Conservation (phyloP, 441 rosid species). For the Arabidopsis hybrid region DNA sequence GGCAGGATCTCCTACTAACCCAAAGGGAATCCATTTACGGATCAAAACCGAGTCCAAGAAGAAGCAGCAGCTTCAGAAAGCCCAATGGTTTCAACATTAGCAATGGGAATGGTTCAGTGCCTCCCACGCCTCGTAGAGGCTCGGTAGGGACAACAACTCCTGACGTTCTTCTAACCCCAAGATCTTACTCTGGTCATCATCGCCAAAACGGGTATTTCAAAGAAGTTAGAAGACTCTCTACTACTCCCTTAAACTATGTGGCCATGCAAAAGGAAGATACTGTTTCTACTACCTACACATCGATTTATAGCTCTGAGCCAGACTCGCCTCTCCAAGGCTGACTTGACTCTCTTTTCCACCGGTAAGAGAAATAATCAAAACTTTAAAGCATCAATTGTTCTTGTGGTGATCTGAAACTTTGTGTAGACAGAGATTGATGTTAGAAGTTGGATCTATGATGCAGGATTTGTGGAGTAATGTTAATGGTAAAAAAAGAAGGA, state of each 20-base stretch:
- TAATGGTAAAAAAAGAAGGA: slow-evolving; percentile 24
- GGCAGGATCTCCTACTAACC: slow-evolving; percentile 82
- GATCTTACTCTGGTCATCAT: slow-evolving; percentile 57
- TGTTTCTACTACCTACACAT: slow-evolving; percentile 79
- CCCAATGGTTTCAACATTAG: slow-evolving; percentile 66
- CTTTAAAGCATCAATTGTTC: background rate
- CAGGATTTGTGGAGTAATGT: slow-evolving; percentile 41
- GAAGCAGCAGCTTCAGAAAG: slow-evolving; percentile 82
- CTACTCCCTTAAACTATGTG: slow-evolving; percentile 84
- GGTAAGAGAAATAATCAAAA: slow-evolving; percentile 13
- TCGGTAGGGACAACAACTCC: slow-evolving; percentile 58
- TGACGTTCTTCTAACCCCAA: slow-evolving; percentile 43
- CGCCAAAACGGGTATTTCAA: slow-evolving; percentile 89
- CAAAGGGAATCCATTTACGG: slow-evolving; percentile 96
- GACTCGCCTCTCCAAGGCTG: slow-evolving; percentile 77
- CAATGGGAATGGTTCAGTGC: slow-evolving; percentile 88
- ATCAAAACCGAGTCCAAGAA: slow-evolving; percentile 93
- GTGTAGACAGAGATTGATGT: background rate
- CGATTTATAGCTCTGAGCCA: slow-evolving; percentile 83
- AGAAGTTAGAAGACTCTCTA: slow-evolving; percentile 86
- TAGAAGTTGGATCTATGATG: slow-evolving; percentile 14
- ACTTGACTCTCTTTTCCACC: slow-evolving; percentile 33
- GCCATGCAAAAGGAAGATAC: slow-evolving; percentile 90
- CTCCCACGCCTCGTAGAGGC: slow-evolving; percentile 86
- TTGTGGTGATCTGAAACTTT: background rate